Conservation (phyloP, 163 green algal species). For the Scenedesmus sp. region DNA sequence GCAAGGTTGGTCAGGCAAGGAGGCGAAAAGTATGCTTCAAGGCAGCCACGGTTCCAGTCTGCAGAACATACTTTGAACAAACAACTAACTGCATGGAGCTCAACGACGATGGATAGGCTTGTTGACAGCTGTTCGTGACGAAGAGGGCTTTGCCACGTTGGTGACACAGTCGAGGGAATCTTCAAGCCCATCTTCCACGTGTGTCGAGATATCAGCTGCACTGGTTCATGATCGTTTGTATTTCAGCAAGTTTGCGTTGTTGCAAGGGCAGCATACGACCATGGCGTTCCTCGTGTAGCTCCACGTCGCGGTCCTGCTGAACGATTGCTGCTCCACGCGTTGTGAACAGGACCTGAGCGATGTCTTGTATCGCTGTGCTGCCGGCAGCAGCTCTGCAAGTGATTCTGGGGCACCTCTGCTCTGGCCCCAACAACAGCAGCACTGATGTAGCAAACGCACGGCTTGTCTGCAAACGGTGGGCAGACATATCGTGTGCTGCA, state of each 20-base stretch:
- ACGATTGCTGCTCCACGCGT: not conserved
- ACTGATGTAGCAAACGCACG: conserved; percentile 7
- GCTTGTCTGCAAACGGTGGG: not conserved
- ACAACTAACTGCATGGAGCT: not conserved
- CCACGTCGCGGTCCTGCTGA: not conserved
- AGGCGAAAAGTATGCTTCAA: not conserved
- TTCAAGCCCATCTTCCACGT: not conserved
- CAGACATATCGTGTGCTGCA: not conserved
- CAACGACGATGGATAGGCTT: not conserved
- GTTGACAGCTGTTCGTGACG: not conserved
- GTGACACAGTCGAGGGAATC: not conserved
- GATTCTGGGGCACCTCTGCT: not conserved
- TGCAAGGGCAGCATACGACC: not conserved
- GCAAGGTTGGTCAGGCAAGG: not conserved
- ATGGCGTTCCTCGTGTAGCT: not conserved
- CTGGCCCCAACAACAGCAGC: not conserved
- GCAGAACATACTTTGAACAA: not conserved
- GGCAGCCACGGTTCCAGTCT: not conserved
- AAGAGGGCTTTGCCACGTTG: not conserved
- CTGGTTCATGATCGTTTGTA: not conserved
- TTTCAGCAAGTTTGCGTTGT: not conserved
- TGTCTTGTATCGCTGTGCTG: not conserved
- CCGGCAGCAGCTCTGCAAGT: conserved; percentile 15
- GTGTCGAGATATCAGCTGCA: not conserved
- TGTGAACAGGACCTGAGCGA: not conserved